Conservation (phyloP, 2,329 filamentous ascomycete species). For the Periconia sp. region DNA sequence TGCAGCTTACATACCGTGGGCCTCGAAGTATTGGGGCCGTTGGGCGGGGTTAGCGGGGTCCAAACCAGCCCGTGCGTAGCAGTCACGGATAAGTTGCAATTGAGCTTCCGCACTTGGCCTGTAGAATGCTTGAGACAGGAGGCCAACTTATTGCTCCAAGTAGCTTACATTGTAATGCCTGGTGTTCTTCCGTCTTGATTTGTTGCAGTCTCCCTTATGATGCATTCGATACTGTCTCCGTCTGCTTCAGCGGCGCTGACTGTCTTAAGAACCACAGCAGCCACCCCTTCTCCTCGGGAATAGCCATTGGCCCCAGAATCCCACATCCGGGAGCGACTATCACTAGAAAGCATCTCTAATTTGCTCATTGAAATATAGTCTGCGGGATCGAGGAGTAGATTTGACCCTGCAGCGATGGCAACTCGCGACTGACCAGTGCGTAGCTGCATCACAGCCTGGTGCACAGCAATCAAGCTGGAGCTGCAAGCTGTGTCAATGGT, state of each 20-base stretch:
- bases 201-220: slow-evolving; percentile 23
- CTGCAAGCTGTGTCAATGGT: slow-evolving; percentile 26
- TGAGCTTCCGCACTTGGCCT: slow-evolving; percentile 44
- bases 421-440: slow-evolving; percentile 3
- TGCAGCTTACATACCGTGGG: no score
- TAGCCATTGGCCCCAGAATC: slow-evolving; percentile 28
- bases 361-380: neutral
- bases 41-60: slow-evolving; percentile 4
- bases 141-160: no score
- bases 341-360: slow-evolving; percentile 13
- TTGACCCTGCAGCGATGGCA: slow-evolving; percentile 29
- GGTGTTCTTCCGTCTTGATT: slow-evolving; percentile 7
- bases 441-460: slow-evolving; percentile 15
- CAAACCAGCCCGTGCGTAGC: slow-evolving; percentile 5
- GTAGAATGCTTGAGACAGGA: no score
- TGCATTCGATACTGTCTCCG: slow-evolving; percentile 23
- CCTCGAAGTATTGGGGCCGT: slow-evolving; percentile 11
- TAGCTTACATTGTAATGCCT: slow-evolving; percentile 42
- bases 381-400: neutral
- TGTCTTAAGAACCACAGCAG: slow-evolving; percentile 24
- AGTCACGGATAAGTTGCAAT: slow-evolving; percentile 30
- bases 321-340: slow-evolving; percentile 27
- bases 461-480: slow-evolving; percentile 15
- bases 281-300: slow-evolving; percentile 27
- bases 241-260: slow-evolving; percentile 21